phyloP scores from a whole-genome alignment of 495 filamentous ascomycete genomes.

The Trichoderma asperelloides region DNA sequence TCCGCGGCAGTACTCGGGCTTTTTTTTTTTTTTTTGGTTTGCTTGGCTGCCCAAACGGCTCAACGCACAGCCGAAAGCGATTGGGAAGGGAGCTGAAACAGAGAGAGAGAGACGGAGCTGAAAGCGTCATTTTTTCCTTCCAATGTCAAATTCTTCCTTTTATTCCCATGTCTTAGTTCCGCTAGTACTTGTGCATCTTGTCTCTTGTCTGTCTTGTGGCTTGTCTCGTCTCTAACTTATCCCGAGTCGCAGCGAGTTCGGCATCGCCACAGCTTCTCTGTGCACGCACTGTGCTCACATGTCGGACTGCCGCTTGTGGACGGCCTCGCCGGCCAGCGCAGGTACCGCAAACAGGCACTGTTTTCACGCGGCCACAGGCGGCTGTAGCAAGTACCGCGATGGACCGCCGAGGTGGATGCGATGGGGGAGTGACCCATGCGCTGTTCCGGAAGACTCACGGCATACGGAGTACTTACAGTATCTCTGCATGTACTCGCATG shows the following conservation, averaged over 20 bases:
- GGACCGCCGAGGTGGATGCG: not conserved
- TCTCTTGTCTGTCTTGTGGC: not conserved
- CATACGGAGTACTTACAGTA: not conserved
- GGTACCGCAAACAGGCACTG: not conserved
- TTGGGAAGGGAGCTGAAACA: not conserved
- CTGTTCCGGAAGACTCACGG: not conserved
- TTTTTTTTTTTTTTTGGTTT: not conserved
- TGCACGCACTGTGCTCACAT: constrained; percentile 1
- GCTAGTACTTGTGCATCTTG: not conserved
- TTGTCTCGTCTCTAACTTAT: not conserved
- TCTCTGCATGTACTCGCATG: not conserved
- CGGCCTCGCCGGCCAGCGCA: not conserved
- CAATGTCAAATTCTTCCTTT: too few species aligned
- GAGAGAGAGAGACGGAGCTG: not conserved
- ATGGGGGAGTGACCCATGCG: not conserved
- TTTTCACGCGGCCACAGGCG: not conserved
- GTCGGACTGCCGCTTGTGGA: constrained; percentile 3
- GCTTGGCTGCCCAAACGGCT: not conserved
- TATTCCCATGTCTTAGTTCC: too few species aligned
- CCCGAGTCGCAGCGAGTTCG: not conserved
- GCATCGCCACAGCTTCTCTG: not conserved
- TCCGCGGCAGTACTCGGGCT: not conserved
- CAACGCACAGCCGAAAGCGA: constrained; percentile 3
- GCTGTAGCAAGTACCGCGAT: not conserved
- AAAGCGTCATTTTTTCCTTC: not conserved